Conservation (phyloP, 2,329 filamentous ascomycete genomes). For the Ascochyta koolunga region DNA sequence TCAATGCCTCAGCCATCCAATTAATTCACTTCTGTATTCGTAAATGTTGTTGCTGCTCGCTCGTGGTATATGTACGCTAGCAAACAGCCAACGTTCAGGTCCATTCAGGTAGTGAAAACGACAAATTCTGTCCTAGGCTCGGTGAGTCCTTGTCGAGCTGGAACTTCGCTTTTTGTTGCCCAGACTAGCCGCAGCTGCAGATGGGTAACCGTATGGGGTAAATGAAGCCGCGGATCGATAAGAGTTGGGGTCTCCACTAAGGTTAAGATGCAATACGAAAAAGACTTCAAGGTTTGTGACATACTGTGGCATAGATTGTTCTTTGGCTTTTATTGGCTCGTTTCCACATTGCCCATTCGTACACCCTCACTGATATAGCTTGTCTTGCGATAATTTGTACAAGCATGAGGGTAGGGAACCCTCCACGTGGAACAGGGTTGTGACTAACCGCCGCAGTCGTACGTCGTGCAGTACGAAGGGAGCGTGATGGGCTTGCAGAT, state of each 20-base stretch:
- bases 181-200: constrained; percentile 24
- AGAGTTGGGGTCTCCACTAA: constrained; percentile 1
- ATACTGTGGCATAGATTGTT: constrained; percentile 1
- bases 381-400: constrained; percentile 3
- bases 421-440: constrained; percentile 4
- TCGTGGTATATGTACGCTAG: background rate
- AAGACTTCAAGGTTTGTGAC: background rate
- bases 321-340: constrained; percentile 12
- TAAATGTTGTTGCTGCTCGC: background rate
- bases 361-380: background rate
- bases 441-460: constrained; percentile 2
- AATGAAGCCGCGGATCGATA: constrained; percentile 18
- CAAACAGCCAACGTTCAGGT: background rate
- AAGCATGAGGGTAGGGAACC: background rate
- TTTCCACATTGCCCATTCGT: background rate
- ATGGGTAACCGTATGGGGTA: constrained; percentile 11
- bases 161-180: constrained; percentile 30
- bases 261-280: background rate
- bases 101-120: background rate
- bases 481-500: constrained; percentile 2
- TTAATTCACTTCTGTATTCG: background rate
- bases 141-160: constrained; percentile 13
- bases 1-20: background rate
- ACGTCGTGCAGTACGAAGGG: background rate
- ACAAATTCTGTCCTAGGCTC: background rate